A percentile compares a stretch with the other conserved stretches of the same genome.
These are phyloP conservation scores for Lachancea waltii DNA, from an alignment of 805 yeast genomes.

Conservation along the genomic window DNA sequence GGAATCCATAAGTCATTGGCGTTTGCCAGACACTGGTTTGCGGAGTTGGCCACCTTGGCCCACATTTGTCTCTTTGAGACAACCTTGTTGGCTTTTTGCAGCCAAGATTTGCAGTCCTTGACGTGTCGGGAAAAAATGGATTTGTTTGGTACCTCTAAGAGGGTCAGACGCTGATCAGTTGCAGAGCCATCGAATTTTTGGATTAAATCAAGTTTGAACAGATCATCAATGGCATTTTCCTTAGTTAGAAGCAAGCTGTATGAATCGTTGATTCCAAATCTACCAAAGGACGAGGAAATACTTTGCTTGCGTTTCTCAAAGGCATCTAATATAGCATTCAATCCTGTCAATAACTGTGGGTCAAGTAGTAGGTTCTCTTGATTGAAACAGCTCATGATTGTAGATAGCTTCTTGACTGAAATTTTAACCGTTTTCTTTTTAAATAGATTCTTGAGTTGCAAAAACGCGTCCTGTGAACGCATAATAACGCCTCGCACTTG, in stretches of 20 bases:
- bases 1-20: constrained; percentile 23
- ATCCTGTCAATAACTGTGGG: constrained; percentile 8
- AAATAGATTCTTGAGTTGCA: constrained; percentile 12
- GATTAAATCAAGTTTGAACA: constrained; percentile 8
- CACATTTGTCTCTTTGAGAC: constrained; percentile 3
- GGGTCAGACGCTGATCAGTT: constrained; percentile 30
- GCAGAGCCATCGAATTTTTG: constrained; percentile 26
- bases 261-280: constrained; percentile 12
- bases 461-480: constrained; percentile 15
- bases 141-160: constrained; percentile 24
- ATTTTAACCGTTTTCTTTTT: constrained; percentile 13
- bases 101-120: constrained; percentile 8
- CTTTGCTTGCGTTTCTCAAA: constrained; percentile 12
- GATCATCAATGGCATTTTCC: constrained; percentile 1
- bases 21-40: constrained; percentile 28
- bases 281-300: constrained; percentile 14
- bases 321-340: constrained; percentile 13
- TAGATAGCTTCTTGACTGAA: constrained; percentile 10
- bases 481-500: constrained; percentile 15
- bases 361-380: constrained; percentile 22
- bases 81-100: constrained; percentile 5
- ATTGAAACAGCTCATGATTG: constrained; percentile 7
- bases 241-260: constrained; percentile 5
- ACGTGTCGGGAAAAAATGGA: constrained; percentile 14
- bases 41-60: constrained; percentile 2